phyloP scores from a whole-genome alignment of 2,329 filamentous ascomycete genomes.

The Neofusicoccum umdonicola region DNA sequence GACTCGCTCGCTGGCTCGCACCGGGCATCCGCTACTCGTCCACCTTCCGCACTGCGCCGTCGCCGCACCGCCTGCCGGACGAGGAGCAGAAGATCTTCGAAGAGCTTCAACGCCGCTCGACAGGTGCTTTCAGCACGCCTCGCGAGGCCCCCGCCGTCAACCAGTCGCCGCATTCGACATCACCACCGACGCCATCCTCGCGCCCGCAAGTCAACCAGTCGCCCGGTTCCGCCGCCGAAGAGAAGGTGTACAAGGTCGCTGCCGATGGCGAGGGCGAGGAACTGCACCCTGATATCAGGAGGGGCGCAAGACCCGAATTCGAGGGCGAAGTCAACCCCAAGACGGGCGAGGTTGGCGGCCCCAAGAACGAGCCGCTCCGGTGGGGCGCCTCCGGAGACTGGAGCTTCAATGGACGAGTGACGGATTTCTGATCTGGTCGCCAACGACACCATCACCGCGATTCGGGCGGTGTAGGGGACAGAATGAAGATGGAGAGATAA shows the following conservation, averaged over 20 bases:
- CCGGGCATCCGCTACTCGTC: constrained; percentile 9
- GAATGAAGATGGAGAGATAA: neutral
- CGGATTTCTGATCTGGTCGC: constrained; percentile 65
- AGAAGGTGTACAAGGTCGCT: constrained; percentile 44
- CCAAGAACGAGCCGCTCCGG: constrained; percentile 92
- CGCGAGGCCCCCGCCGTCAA: constrained; percentile 41
- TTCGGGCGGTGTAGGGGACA: neutral
- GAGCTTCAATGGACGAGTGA: constrained; percentile 94
- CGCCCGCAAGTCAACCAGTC: constrained; percentile 35
- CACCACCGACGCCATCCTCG: constrained; percentile 19
- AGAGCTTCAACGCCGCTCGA: constrained; percentile 74
- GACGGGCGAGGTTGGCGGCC: constrained; percentile 93
- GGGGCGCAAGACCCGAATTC: constrained; percentile 85
- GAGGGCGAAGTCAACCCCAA: constrained; percentile 87
- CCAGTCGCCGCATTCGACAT: constrained; percentile 30
- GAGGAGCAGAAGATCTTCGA: constrained; percentile 90
- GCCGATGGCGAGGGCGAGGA: constrained; percentile 61
- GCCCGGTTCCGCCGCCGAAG: constrained; percentile 25
- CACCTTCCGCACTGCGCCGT: constrained; percentile 50
- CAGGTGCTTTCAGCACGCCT: constrained; percentile 72
- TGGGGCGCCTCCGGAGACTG: constrained; percentile 79
- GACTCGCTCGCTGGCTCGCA: neutral
- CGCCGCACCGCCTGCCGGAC: constrained; percentile 82
- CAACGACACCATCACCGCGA: neutral
- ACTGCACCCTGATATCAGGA: constrained; percentile 67